Base-by-base conservation (phyloP, 164 flowering plant species). In the Vitis riparia region DNA sequence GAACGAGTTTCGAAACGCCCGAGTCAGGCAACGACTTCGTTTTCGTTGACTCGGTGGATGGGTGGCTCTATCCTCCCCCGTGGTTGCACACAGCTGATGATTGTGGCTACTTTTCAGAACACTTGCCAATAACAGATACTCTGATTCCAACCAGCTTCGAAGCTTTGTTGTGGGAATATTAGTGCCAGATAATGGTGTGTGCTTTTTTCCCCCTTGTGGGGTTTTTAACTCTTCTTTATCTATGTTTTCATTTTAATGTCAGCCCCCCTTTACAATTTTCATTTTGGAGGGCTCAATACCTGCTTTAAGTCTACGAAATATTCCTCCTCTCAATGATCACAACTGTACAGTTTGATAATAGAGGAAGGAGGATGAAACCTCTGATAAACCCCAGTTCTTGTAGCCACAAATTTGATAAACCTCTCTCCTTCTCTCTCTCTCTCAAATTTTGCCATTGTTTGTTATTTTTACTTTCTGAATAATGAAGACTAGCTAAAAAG, bases 151-250 rank as follows among this genome's bases (percentile, higher is more conserved):
- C 49, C 63, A 65, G 67, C 60, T 71, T 77, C 56, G 79, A 76
- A 29, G 23, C 79, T 51, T 78, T 76, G 50, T 69, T 79, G 63
- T 83, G 89, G 87, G 75, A 82, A 37, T 66, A 77, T 73, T 82
- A 68, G 69, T 53, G 48, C 23, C 30, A 16, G 5, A 58, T 14
- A 19, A 29, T 50, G 51, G 19, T 23, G 14, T 44, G 14, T 17
- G 47, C 52, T 17, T 53, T 51, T 29, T 50, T 23, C 57, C 14
- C 32, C 5, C 27, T 14, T n/a, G 14, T 44, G 7, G 29, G 13
- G 23, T 10, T 44, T 48, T 57, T 56, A 3, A 11, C 9, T 12
- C 32, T 16, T 27, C 27, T 13, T 63, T 55, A 48, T 47, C 11
- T 9, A 9, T 13, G 49, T 51, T 49, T 66, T 17, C 48, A 19